These are phyloP conservation scores for Houttuynia cordata DNA, from an alignment of 164 flowering plant genomes.

Conservation along the genomic window DNA sequence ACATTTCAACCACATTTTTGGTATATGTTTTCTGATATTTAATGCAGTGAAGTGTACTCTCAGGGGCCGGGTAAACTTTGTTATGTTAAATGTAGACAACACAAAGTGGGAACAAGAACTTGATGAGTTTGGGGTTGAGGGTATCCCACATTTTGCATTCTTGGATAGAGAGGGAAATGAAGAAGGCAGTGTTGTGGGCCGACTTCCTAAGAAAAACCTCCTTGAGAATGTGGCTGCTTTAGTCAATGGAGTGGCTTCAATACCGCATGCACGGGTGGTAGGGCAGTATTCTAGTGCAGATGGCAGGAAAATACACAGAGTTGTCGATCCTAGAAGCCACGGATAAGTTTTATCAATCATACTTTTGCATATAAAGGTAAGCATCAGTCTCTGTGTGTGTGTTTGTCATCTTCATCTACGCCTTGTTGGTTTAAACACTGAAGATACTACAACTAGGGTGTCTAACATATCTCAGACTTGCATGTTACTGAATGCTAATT, in stretches of 20 bases:
- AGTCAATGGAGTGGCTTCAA: constrained; percentile 55
- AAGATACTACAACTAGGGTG: too few species aligned
- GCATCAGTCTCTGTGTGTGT: too few species aligned
- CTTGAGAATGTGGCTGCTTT: constrained; percentile 82
- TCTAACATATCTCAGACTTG: too few species aligned
- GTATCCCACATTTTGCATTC: constrained; percentile 97
- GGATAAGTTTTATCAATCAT: constrained; percentile 9
- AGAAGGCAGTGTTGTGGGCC: constrained; percentile 88
- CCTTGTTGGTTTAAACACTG: too few species aligned
- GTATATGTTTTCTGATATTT: too few species aligned
- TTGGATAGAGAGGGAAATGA: constrained; percentile 81
- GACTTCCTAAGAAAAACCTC: constrained; percentile 56
- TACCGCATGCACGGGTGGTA: constrained; percentile 80
- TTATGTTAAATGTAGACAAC: constrained; percentile 96
- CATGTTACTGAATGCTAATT: too few species aligned
- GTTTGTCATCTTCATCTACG: too few species aligned
- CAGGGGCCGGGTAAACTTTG: constrained; percentile 90
- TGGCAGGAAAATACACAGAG: constrained; percentile 60
- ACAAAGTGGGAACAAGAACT: constrained; percentile 99
- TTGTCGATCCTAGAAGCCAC: constrained; percentile 67
- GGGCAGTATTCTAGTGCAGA: constrained; percentile 84
- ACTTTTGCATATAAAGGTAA: too few species aligned
- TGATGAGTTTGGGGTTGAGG: constrained; percentile 98
- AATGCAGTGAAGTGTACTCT: background rate
- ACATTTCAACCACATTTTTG: too few species aligned